Evolutionary conservation across 2,329 filamentous ascomycete genomes (phyloP).

Genomic region (Zymoseptoria pseudotritici): DNA sequence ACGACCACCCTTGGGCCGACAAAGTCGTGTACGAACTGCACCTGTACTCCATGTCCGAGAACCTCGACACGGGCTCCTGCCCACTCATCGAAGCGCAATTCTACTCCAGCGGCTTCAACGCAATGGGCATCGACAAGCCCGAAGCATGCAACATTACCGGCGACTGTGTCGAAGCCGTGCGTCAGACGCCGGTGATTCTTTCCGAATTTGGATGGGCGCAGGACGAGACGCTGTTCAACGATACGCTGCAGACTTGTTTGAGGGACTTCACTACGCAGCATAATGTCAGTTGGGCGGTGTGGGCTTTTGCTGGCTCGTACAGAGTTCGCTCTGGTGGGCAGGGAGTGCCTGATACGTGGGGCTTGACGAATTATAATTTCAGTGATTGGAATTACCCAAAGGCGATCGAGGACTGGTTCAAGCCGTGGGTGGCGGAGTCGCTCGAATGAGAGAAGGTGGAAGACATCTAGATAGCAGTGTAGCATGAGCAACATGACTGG

Average conservation of each 20-base stretch:
- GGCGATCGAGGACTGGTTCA: slow-evolving; percentile 44
- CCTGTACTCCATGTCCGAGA: slow-evolving; percentile 33
- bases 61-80: slow-evolving; percentile 38
- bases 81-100: slow-evolving; percentile 42
- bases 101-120: slow-evolving; percentile 47
- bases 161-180: slow-evolving; percentile 29
- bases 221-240: slow-evolving; percentile 35
- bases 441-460: slow-evolving; percentile 28
- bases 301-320: slow-evolving; percentile 44
- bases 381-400: slow-evolving; percentile 40
- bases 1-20: slow-evolving; percentile 40
- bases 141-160: slow-evolving; percentile 30
- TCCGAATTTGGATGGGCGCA: slow-evolving; percentile 34
- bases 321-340: slow-evolving; percentile 40
- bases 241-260: slow-evolving; percentile 43
- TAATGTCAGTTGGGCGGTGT: slow-evolving; percentile 44
- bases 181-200: slow-evolving; percentile 32
- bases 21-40: slow-evolving; percentile 44
- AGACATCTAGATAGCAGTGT: background rate
- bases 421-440: slow-evolving; percentile 44
- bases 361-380: slow-evolving; percentile 42
- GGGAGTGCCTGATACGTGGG: slow-evolving; percentile 43
- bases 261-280: slow-evolving; percentile 40
- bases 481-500: background rate
- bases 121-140: slow-evolving; percentile 31